Conservation (phyloP, 78 protist species). For the Dictyostelium discoideum region dicty_2.7 NC_007089.4:3844501-3845000, state of each 20-base stretch:
- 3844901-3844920: constrained; percentile 13
- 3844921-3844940: neutral
- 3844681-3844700: neutral
- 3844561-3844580: neutral
- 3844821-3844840: constrained; percentile 29
- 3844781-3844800: constrained; percentile 5
- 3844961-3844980: neutral
- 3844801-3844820: neutral
- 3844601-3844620: constrained; percentile 11
- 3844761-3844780: constrained; percentile 30
- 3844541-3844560: neutral
- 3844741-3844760: constrained; percentile 23
- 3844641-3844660: neutral
- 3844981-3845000: neutral
- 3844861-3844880: neutral
- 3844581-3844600: constrained; percentile 58
- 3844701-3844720: constrained; percentile 35
- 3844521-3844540: neutral
- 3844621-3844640: neutral
- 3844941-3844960: neutral
- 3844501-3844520: constrained; percentile 26
- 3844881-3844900: neutral
- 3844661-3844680: constrained; percentile 15
- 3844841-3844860: neutral
- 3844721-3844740: constrained; percentile 9